Evolutionary conservation across 257 asterid species (phyloP).

Genomic region (Plantago elongata): DNA sequence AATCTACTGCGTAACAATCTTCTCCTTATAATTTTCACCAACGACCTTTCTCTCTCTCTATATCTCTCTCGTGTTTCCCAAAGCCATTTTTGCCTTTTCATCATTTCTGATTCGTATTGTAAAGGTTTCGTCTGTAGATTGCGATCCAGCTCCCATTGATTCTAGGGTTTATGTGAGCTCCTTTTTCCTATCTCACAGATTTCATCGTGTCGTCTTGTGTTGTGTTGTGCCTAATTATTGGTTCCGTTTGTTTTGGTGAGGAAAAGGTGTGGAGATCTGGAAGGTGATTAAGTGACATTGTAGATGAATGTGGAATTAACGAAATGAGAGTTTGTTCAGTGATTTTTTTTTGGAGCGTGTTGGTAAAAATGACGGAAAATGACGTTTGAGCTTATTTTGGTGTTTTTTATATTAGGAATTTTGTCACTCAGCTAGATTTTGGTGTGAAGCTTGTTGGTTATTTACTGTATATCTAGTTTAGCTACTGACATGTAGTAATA

Average conservation of each 20-base stretch:
- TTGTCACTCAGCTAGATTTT: neutral
- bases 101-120: neutral
- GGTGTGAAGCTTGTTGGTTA: neutral
- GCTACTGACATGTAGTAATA: neutral
- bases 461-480: neutral
- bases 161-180: constrained; percentile 17
- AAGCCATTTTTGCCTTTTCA: too few relatives aligned
- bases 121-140: neutral
- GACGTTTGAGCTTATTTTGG: constrained; percentile 2
- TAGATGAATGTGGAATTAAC: too few relatives aligned
- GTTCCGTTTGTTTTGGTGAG: constrained; percentile 6
- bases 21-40: too few relatives aligned
- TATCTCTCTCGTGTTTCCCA: too few relatives aligned
- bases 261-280: constrained; percentile 3
- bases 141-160: constrained; percentile 17
- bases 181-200: neutral
- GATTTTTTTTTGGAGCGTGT: neutral
- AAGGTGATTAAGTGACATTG: too few relatives aligned
- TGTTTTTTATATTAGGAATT: constrained; percentile 7
- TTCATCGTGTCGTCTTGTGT: neutral
- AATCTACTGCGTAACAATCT: neutral
- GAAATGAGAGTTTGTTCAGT: neutral
- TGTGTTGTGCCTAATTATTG: neutral
- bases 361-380: neutral
- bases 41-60: too few relatives aligned